These are phyloP conservation scores for Saprolegnia diclina DNA, from an alignment of 352 stramenopile genomes.

Conservation along the genomic window DNA sequence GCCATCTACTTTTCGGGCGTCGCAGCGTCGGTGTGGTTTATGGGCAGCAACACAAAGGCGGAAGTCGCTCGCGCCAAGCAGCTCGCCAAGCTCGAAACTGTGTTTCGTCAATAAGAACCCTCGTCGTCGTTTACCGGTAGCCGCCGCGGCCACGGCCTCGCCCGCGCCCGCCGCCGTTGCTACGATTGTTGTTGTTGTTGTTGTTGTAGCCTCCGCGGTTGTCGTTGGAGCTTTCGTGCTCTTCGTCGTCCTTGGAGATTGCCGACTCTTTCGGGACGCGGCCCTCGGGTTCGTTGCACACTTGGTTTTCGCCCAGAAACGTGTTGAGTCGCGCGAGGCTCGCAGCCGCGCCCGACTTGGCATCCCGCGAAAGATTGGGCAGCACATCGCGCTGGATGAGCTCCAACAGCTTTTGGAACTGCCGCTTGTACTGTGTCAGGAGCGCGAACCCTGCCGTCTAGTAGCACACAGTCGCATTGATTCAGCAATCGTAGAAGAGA, in stretches of 20 bases:
- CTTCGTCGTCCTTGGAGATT: slow-evolving; percentile 2
- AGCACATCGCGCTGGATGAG: slow-evolving; percentile 5
- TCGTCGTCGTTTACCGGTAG: background rate
- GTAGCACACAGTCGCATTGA: background rate
- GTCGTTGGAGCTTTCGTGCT: slow-evolving; percentile 4
- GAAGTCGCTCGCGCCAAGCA: slow-evolving; percentile 45
- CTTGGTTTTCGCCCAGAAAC: slow-evolving; percentile 4
- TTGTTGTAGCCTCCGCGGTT: background rate
- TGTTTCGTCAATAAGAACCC: slow-evolving; percentile 26
- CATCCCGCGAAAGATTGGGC: slow-evolving; percentile 1
- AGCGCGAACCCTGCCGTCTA: slow-evolving; percentile 10
- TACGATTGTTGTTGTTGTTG: background rate
- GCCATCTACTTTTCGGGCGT: slow-evolving; percentile 38
- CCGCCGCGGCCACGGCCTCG: background rate
- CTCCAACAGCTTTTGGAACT: slow-evolving; percentile 6
- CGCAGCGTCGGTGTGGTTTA: slow-evolving; percentile 33
- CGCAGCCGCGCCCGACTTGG: slow-evolving; percentile 11
- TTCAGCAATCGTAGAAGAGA: background rate
- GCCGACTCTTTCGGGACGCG: background rate
- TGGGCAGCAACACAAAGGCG: slow-evolving; percentile 49
- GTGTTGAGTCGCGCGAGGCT: slow-evolving; percentile 10
- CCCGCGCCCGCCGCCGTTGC: background rate
- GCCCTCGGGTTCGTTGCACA: slow-evolving; percentile 13
- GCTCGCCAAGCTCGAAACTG: slow-evolving; percentile 46
- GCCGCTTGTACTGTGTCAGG: background rate